Evolutionary conservation across 768 basidiomycete genomes (phyloP).

Genomic region (Xerocomellus dryophilus): DNA sequence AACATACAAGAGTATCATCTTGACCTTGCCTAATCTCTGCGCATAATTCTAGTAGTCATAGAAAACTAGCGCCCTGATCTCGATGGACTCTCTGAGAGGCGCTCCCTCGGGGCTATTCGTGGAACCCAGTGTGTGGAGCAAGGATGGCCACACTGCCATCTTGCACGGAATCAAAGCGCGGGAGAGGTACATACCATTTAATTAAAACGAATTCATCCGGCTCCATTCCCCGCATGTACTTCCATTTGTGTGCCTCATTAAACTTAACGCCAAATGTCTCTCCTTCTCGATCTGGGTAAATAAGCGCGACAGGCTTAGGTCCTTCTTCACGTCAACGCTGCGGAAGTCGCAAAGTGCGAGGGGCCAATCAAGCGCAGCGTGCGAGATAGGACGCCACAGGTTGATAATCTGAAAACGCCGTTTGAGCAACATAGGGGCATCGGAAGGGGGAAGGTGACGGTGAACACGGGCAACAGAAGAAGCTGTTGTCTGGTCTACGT

Average conservation of each 20-base stretch:
- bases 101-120: constrained; percentile 31
- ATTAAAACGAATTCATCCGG: constrained; percentile 47
- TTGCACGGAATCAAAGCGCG: constrained; percentile 31
- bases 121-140: constrained; percentile 35
- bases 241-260: constrained; percentile 43
- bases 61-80: constrained; percentile 36
- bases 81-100: constrained; percentile 34
- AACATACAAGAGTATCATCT: not conserved
- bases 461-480: constrained; percentile 42
- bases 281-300: constrained; percentile 42
- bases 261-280: constrained; percentile 42
- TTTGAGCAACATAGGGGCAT: constrained; percentile 39
- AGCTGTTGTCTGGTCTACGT: constrained; percentile 45
- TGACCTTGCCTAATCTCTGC: not conserved
- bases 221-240: constrained; percentile 42
- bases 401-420: constrained; percentile 53
- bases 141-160: constrained; percentile 35
- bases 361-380: constrained; percentile 46
- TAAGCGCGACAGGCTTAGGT: constrained; percentile 37
- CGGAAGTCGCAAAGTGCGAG: constrained; percentile 48
- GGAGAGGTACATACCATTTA: constrained; percentile 39
- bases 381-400: constrained; percentile 51
- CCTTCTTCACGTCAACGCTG: constrained; percentile 36
- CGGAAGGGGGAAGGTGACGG: constrained; percentile 41
- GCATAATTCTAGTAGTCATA: constrained; percentile 22